Evolutionary conservation across 139 green algal species (phyloP), one percentile per base, ranked within the genome.

Genomic region (Chlorella sp.): DNA sequence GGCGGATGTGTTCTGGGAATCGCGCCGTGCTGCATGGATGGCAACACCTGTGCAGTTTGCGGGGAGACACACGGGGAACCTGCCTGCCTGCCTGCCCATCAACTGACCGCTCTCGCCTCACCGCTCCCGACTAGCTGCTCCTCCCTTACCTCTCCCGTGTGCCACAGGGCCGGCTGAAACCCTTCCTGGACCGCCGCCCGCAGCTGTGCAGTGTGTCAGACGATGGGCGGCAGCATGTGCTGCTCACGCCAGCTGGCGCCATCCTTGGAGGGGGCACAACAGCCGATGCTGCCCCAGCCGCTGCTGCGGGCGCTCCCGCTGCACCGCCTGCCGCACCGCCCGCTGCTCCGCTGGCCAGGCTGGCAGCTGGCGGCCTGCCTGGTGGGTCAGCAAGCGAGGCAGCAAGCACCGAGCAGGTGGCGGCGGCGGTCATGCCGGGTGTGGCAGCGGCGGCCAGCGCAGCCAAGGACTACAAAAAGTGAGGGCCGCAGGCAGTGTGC

Each of bases 401-500:
- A 7, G n/a, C 74, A 23, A n/a, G 56, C 16, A 81, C 74, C 0
- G 55, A 71, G 18, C 75, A 82, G 23, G 57, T 69, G 57, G 74
- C 74, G 20, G 74, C 74, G 23, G 74, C 32, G 23, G 74, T 81
- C 5, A 81, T 81, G 74, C 74, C 74, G 1, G 74, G 74, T 12
- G 74, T 70, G 74, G 75, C 75, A 21, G 75, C 75, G 17, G 75
- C 75, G 36, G 60, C 71, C 16, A 73, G 60, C 60, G 60, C 76
- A 9, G 76, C 76, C 39, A 60, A 71, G n/a, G 76, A 82, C 38
- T 73, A 82, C 57, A 82, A 82, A 30, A 72, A 62, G 76, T 82
- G 76, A 62, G 76, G 4, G 73, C 44, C 44, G 11, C 7, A 11
- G 44, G 44, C n/a, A n/a, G n/a, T n/a, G n/a, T n/a, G n/a, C n/a